phyloP scores from a whole-genome alignment of 441 rosid genomes.

The Populus trichocarpa region DNA sequence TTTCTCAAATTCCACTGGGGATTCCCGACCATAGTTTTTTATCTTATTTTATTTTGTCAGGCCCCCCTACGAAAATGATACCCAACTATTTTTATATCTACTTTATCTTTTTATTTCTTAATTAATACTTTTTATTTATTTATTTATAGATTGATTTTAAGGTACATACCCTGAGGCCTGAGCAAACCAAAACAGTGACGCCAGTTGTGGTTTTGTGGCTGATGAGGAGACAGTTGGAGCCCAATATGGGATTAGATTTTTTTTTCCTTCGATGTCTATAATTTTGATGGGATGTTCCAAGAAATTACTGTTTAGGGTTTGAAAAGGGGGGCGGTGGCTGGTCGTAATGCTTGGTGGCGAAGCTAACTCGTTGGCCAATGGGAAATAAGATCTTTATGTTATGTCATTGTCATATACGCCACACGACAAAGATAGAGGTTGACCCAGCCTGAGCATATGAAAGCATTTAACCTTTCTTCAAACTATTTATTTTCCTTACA shows the following conservation, averaged over 20 bases:
- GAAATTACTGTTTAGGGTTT: background rate
- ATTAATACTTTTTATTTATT: no score
- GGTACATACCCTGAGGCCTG: no score
- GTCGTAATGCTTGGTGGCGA: constrained; percentile 33
- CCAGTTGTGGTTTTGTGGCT: background rate
- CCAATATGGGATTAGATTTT: background rate
- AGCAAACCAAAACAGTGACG: background rate
- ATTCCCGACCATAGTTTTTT: constrained; percentile 23
- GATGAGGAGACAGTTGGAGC: background rate
- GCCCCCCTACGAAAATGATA: no score
- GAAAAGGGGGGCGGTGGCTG: background rate
- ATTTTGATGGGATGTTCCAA: background rate
- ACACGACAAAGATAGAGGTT: background rate
- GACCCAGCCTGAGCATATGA: background rate
- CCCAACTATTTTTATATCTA: no score
- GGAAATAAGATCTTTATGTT: constrained; percentile 13
- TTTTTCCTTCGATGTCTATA: background rate
- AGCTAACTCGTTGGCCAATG: constrained; percentile 7
- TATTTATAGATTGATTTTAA: no score
- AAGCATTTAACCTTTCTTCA: background rate
- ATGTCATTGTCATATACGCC: background rate
- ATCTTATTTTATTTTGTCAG: background rate
- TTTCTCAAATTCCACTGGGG: background rate
- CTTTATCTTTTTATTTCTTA: no score
- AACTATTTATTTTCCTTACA: no score